Base-by-base conservation (phyloP, 2,329 filamentous ascomycete species). In the Scedosporium dehoogii region DNA sequence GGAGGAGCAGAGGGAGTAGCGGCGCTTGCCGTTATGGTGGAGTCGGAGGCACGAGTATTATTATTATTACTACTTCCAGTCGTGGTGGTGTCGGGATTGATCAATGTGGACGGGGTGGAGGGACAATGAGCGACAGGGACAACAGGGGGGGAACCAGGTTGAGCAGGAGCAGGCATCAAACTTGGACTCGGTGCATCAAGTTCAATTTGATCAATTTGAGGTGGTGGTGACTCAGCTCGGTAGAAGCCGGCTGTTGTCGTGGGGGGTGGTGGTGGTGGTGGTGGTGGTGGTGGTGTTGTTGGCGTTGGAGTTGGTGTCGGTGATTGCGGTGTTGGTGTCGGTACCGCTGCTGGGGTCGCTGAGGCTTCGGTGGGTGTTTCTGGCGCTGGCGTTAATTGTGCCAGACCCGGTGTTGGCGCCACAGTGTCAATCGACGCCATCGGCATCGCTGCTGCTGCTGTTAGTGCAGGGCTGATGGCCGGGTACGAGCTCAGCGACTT, bases 401-500 rank as follows among this genome's bases (percentile, higher is more conserved):
- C 68, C 68, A 38, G 33, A 38, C 67, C 67, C 68, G 64, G 64
- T 59, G 66, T 66, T 66, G 66, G 65, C 71, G 66, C 65, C 67
- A 66, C 67, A 66, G 71, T 74, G 16, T n/a, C 21, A 23, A 23
- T 27, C 51, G 23, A 14, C 18, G 23, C 18, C 21, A 16, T 23
- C 23, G 51, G 7, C 16, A 23, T 27, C 4, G n/a, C 23, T 23
- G 51, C 12, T 55, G 51, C 23, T 14, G 63, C 63, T 64, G 70
- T 67, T 65, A 75, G 72, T 64, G 71, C 72, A 63, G 73, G 74
- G 61, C 70, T 70, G 68, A 84, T 74, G 53, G 76, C 73, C 63
- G 79, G 75, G 69, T 81, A 83, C 64, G 75, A 73, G 66, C 73
- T 68, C 56, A 80, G 69, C 25, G 73, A 77, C 62, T 75, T 74